Percentiles rank a stretch among this genome's conserved stretches.
phyloP scores from a whole-genome alignment of 2,329 filamentous ascomycete species.

The Sporothrix humicola region DNA sequence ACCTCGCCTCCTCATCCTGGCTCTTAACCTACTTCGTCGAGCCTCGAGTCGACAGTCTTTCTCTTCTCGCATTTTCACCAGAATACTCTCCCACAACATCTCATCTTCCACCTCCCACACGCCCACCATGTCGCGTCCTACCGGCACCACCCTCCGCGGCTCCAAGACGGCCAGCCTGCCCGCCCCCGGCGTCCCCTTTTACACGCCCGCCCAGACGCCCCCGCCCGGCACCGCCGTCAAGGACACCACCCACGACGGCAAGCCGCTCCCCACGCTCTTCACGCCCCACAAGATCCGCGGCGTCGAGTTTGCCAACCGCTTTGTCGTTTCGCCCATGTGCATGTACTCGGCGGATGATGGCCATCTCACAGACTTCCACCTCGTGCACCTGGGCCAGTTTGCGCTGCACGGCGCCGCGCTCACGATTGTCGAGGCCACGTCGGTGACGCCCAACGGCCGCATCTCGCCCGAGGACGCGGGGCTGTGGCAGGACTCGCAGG shows the following conservation, averaged over 20 bases:
- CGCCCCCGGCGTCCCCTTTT: slow-evolving; percentile 57
- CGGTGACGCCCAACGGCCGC: slow-evolving; percentile 75
- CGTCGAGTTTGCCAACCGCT: slow-evolving; percentile 61
- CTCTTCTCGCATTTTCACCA: too few relatives aligned
- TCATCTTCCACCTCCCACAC: neutral
- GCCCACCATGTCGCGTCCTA: slow-evolving; percentile 27
- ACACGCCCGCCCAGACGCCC: slow-evolving; percentile 60
- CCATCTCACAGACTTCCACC: slow-evolving; percentile 79
- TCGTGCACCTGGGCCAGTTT: slow-evolving; percentile 81
- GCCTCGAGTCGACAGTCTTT: neutral
- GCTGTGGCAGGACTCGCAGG: slow-evolving; percentile 84
- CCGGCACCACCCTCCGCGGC: slow-evolving; percentile 28
- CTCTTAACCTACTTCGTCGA: neutral
- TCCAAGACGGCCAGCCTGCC: slow-evolving; percentile 43
- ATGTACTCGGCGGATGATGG: slow-evolving; percentile 64
- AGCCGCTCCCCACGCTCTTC: slow-evolving; percentile 57
- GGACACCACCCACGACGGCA: neutral
- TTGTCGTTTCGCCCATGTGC: slow-evolving; percentile 67
- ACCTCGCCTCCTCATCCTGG: neutral
- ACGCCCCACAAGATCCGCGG: slow-evolving; percentile 61
- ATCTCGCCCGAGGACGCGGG: slow-evolving; percentile 82
- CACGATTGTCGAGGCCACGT: slow-evolving; percentile 77
- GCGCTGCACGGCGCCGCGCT: slow-evolving; percentile 76
- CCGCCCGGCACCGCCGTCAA: slow-evolving; percentile 56
- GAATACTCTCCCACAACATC: neutral